Evolutionary conservation across 1,284 basidiomycete species (phyloP).

Genomic region (Prillingera fragicola): DNA sequence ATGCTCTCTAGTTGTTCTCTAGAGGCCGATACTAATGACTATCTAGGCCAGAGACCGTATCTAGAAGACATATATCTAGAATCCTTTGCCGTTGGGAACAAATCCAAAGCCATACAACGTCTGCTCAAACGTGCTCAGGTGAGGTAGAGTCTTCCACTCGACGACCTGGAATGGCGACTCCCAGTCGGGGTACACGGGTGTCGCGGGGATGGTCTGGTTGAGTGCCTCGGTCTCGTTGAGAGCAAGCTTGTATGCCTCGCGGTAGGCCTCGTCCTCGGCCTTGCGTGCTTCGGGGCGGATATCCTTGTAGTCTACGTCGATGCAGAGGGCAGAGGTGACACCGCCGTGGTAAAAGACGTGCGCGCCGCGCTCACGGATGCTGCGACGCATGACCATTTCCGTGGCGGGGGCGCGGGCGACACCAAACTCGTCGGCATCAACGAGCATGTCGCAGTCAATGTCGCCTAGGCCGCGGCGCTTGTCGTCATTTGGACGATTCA

Average conservation of each 20-base stretch:
- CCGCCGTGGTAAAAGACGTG: slow-evolving; percentile 46
- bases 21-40: too few species aligned
- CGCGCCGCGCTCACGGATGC: slow-evolving; percentile 44
- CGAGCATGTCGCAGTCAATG: slow-evolving; percentile 50
- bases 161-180: slow-evolving; percentile 41
- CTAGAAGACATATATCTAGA: neutral
- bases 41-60: too few species aligned
- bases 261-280: slow-evolving; percentile 18
- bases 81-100: slow-evolving; percentile 2
- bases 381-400: slow-evolving; percentile 41
- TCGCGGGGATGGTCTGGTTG: slow-evolving; percentile 5
- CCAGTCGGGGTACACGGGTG: slow-evolving; percentile 32
- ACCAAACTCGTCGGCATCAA: slow-evolving; percentile 48
- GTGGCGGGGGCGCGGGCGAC: slow-evolving; percentile 37
- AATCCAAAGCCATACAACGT: slow-evolving; percentile 44
- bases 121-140: slow-evolving; percentile 40
- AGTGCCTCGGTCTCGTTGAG: neutral
- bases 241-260: slow-evolving; percentile 3
- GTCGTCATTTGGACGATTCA: slow-evolving; percentile 27
- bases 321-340: slow-evolving; percentile 29
- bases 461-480: slow-evolving; percentile 38
- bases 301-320: slow-evolving; percentile 41
- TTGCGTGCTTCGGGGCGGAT: slow-evolving; percentile 29
- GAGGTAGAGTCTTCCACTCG: slow-evolving; percentile 38
- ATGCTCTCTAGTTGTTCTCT: too few species aligned